phyloP scores from a whole-genome alignment of 2,329 filamentous ascomycete genomes.

The Trichoderma gracile region DNA sequence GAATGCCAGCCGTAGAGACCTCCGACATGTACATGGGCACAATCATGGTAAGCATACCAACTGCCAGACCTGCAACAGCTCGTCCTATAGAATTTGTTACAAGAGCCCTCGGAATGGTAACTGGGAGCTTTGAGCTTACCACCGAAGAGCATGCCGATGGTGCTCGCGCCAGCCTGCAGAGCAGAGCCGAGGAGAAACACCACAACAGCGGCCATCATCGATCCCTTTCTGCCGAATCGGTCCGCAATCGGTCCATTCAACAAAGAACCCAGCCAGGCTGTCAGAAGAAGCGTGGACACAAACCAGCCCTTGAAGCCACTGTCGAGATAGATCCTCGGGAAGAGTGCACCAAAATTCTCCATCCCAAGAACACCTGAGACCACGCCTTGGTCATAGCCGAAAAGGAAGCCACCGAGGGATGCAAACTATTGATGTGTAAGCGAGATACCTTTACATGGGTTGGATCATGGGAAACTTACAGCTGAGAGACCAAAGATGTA shows the following conservation, averaged over 20 bases:
- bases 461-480: constrained; percentile 32
- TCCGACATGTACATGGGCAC: constrained; percentile 51
- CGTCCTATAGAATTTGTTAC: constrained; percentile 36
- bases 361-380: constrained; percentile 50
- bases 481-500: constrained; percentile 48
- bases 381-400: constrained; percentile 53
- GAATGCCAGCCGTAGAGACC: constrained; percentile 50
- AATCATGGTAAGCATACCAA: constrained; percentile 45
- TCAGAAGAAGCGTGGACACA: constrained; percentile 50
- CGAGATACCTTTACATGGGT: background rate
- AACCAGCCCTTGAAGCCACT: constrained; percentile 55
- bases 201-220: constrained; percentile 40
- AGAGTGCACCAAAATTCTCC: constrained; percentile 42
- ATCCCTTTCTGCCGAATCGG: constrained; percentile 38
- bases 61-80: constrained; percentile 46
- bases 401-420: constrained; percentile 46
- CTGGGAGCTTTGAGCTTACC: constrained; percentile 30
- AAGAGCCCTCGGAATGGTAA: background rate
- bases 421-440: constrained; percentile 32
- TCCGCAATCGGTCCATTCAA: constrained; percentile 44
- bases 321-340: constrained; percentile 43
- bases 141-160: constrained; percentile 44
- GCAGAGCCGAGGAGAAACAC: constrained; percentile 46
- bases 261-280: constrained; percentile 53
- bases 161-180: constrained; percentile 46